These are phyloP conservation scores for Avena insularis DNA, from an alignment of 176 grass and related monocot genomes.

Conservation along the genomic window DNA sequence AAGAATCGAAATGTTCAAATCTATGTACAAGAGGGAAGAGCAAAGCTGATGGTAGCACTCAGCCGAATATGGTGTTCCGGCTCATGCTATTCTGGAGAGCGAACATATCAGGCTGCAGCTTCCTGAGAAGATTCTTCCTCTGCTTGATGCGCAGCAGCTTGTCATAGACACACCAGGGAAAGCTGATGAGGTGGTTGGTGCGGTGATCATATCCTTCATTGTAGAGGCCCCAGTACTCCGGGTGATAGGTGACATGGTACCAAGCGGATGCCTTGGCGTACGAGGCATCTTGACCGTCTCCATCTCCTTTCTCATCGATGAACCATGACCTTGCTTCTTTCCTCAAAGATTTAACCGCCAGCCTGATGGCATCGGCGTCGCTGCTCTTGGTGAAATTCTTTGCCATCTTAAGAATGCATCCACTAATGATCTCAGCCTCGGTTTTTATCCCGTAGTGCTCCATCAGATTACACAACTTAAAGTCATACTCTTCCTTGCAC, in stretches of 20 bases:
- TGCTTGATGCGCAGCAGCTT: conserved; percentile 70
- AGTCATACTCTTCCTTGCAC: conserved; percentile 87
- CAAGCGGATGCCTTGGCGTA: conserved; percentile 88
- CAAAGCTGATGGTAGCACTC: conserved; percentile 1
- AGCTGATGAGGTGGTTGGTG: conserved; percentile 78
- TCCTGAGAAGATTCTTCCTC: conserved; percentile 46
- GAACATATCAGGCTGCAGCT: conserved; percentile 35
- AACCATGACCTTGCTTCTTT: conserved; percentile 91
- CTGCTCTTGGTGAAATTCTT: conserved; percentile 78
- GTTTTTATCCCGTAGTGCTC: conserved; percentile 91
- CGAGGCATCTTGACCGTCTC: conserved; percentile 43
- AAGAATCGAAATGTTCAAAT: conserved; percentile 27
- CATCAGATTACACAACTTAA: conserved; percentile 89
- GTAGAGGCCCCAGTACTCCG: conserved; percentile 60
- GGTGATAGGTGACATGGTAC: conserved; percentile 90
- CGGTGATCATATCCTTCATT: conserved; percentile 59
- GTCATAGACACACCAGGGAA: conserved; percentile 88
- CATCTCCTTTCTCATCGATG: conserved; percentile 43
- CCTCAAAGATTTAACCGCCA: conserved; percentile 68
- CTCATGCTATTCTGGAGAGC: conserved; percentile 43
- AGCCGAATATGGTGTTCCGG: conserved; percentile 27
- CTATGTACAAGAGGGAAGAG: conserved; percentile 18
- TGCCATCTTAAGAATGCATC: conserved; percentile 83
- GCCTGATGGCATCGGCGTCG: conserved; percentile 77
- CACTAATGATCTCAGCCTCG: conserved; percentile 86